Conservation (phyloP, 2,329 filamentous ascomycete species). For the Apiospora saccharicola region DNA sequence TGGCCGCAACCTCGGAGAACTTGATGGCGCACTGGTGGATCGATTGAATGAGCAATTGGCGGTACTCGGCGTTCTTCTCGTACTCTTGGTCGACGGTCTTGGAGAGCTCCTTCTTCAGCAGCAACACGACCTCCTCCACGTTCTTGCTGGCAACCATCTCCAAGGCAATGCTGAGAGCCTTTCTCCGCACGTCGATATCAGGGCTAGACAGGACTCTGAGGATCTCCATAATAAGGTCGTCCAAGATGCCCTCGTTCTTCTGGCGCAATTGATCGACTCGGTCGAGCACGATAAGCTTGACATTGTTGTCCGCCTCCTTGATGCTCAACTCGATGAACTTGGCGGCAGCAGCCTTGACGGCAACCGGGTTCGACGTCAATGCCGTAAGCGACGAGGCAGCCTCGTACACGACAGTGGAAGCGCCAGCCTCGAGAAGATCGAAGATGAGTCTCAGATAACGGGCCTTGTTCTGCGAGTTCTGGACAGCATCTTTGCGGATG, state of each 20-base stretch:
- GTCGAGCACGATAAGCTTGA: conserved; percentile 97
- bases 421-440: conserved; percentile 89
- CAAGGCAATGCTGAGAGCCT: conserved; percentile 87
- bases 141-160: conserved; percentile 99
- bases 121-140: conserved; percentile 93
- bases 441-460: conserved; percentile 95
- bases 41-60: conserved; percentile 92
- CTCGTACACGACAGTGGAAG: conserved; percentile 96
- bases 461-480: conserved; percentile 95
- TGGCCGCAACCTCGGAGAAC: conserved; percentile 97
- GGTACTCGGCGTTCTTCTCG: conserved; percentile 96
- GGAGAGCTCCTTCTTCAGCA: conserved; percentile 95
- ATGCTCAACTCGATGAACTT: conserved; percentile 98
- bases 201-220: conserved; percentile 92
- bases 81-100: conserved; percentile 99
- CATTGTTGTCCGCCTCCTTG: conserved; percentile 98
- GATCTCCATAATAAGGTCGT: conserved; percentile 97
- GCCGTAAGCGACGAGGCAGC: conserved; percentile 94
- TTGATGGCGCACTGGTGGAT: conserved; percentile 99
- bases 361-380: conserved; percentile 94
- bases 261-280: conserved; percentile 87
- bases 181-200: conserved; percentile 93
- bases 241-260: conserved; percentile 88
- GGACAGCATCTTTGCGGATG: conserved; percentile 95
- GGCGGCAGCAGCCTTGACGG: conserved; percentile 92